Base-by-base conservation (phyloP, 495 filamentous ascomycete species). In the Platismatia glauca region DNA sequence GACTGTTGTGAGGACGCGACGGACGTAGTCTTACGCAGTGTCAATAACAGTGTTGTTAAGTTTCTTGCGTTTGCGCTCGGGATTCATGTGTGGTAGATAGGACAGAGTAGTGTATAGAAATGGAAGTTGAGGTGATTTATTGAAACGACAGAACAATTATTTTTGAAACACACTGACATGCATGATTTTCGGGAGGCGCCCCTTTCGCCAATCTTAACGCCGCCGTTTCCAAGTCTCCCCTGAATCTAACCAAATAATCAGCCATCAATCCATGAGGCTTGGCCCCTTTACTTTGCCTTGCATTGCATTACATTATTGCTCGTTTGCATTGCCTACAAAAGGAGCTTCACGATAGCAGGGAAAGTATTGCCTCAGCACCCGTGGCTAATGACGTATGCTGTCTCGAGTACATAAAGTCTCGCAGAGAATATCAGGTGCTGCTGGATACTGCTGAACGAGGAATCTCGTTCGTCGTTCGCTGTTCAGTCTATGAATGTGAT, bases 181-280 rank as follows among this genome's bases (percentile, higher is more conserved):
- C 60, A 56, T 56, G 7, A 29, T 15, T 29, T 24, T 24, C 50
- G 60, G 50, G 50, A 41, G 29, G 37, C 41, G 62, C 57, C 31
- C 56, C 53, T 44, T 39, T 59, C 35, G 56, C 35, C 39, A 64
- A 52, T 50, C 44, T 55, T 64, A 57, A 57, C 53, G 35, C 18
- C 52, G 12, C 8, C 16, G 13, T 16, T 63, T 29, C 43, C 27
- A 24, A 24, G 16, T 61, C 38, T 43, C 46, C 59, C 59, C 59
- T 41, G 35, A 27, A 4, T 50, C 46, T 50, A 50, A 50, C 44
- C 44, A 38, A n/a, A 15, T 31, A 29, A 31, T 31, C 57, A 58
- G 38, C 57, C 57, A 43, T n/a, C n/a, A n/a, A n/a, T n/a, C 57
- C 13, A 39, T 22, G 13, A 18, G 38, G 57, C 38, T 58, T 31